Percentiles rank a stretch among this genome's conserved stretches.
Conservation (phyloP, 371 early-diverging fungal species). For the Vairimorpha apis region DNA sequence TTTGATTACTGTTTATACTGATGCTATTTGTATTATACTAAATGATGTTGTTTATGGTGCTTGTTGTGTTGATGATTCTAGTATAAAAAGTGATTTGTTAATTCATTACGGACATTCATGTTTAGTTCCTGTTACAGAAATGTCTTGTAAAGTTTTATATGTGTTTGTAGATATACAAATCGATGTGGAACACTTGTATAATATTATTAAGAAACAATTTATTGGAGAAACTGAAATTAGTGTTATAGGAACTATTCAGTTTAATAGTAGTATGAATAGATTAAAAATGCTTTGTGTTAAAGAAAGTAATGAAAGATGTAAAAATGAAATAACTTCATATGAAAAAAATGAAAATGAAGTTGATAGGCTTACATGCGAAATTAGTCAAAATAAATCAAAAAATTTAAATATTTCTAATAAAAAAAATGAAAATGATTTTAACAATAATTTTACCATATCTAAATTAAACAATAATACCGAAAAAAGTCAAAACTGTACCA, state of each 20-base stretch:
- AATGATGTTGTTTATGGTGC: slow-evolving; percentile 99
- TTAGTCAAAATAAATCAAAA: too few relatives aligned
- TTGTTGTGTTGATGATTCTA: slow-evolving; percentile 95
- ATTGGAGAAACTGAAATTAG: slow-evolving; percentile 67
- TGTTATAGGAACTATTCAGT: slow-evolving; percentile 90
- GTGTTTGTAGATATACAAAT: slow-evolving; percentile 98
- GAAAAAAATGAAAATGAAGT: slow-evolving; percentile 3
- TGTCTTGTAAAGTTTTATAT: slow-evolving; percentile 84
- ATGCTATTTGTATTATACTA: slow-evolving; percentile 81
- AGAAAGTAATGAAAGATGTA: too few relatives aligned
- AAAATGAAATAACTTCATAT: background rate
- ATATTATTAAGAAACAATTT: slow-evolving; percentile 76
- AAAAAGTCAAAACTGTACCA: too few relatives aligned
- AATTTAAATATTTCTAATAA: too few relatives aligned
- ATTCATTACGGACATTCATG: slow-evolving; percentile 98
- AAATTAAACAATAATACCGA: background rate
- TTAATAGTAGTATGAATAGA: slow-evolving; percentile 77
- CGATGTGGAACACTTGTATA: slow-evolving; percentile 80
- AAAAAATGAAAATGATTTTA: too few relatives aligned
- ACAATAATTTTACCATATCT: too few relatives aligned
- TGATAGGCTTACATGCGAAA: too few relatives aligned
- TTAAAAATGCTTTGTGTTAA: slow-evolving; percentile 15
- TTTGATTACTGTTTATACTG: slow-evolving; percentile 68
- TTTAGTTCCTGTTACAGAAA: slow-evolving; percentile 86
- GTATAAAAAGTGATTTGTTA: slow-evolving; percentile 87